Conservation (phyloP, 768 basidiomycete species). For the Macrolepiota albuminosa region DNA sequence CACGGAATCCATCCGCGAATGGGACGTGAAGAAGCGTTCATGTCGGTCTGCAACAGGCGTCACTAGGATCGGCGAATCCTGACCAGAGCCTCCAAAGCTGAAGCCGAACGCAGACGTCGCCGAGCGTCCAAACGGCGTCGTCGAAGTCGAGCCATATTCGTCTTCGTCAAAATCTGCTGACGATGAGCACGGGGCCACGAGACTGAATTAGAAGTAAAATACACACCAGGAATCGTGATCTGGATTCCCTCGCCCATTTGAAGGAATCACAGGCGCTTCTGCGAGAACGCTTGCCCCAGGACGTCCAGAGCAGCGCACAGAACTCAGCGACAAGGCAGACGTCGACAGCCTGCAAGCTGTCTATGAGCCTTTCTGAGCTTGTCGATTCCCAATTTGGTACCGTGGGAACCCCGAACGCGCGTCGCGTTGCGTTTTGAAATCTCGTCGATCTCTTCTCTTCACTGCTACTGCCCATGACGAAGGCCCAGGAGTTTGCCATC, state of each 20-base stretch:
- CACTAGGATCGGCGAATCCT: slow-evolving; percentile 60
- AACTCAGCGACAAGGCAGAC: not conserved
- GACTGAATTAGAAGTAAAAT: slow-evolving; percentile 3
- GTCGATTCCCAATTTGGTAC: slow-evolving; percentile 1
- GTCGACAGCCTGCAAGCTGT: not conserved
- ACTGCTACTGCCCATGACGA: slow-evolving; percentile 39
- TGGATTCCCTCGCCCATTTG: slow-evolving; percentile 48
- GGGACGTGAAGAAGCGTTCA: slow-evolving; percentile 61
- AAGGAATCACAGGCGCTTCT: slow-evolving; percentile 15
- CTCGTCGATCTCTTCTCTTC: slow-evolving; percentile 3
- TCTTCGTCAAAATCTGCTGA: slow-evolving; percentile 69
- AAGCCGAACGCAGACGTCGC: slow-evolving; percentile 38
- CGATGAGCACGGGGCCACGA: slow-evolving; percentile 8
- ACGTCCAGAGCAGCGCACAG: slow-evolving; percentile 7
- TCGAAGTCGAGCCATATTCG: slow-evolving; percentile 49
- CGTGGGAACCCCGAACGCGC: slow-evolving; percentile 44
- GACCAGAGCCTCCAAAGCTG: slow-evolving; percentile 42
- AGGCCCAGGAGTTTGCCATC: slow-evolving; percentile 54
- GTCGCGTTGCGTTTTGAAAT: slow-evolving; percentile 37
- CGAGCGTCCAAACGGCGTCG: slow-evolving; percentile 68
- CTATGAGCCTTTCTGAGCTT: slow-evolving; percentile 11
- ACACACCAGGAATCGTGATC: slow-evolving; percentile 61
- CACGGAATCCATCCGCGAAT: slow-evolving; percentile 72
- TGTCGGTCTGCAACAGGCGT: slow-evolving; percentile 49
- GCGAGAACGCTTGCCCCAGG: slow-evolving; percentile 14